Percentiles rank a stretch among this genome's conserved stretches.
These are phyloP conservation scores for Tricholoma bakamatsutake DNA, from an alignment of 768 basidiomycete species.

Conservation along the genomic window DNA sequence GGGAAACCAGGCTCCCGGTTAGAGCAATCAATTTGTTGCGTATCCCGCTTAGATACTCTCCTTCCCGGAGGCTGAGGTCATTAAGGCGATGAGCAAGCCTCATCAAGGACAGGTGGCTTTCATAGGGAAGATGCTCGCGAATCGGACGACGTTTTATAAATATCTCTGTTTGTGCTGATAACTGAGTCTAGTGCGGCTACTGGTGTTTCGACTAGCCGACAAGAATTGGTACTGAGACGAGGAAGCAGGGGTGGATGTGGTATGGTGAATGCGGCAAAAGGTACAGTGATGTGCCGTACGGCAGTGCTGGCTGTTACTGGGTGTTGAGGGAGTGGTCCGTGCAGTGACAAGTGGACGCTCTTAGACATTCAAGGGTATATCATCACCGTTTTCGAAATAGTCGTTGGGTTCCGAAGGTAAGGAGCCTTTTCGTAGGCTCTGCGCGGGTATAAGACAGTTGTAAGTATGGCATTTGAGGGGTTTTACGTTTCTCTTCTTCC, in stretches of 20 bases:
- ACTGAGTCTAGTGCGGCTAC: conserved; percentile 33
- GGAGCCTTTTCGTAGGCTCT: too few species aligned
- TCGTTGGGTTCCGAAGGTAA: too few species aligned
- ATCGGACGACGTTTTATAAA: conserved; percentile 88
- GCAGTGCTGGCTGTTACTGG: conserved; percentile 38
- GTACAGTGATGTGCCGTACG: conserved; percentile 65
- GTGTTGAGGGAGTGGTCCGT: conserved; percentile 26
- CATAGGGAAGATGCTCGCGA: conserved; percentile 78
- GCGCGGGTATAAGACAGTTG: too few species aligned
- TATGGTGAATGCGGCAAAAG: conserved; percentile 71
- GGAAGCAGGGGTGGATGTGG: conserved; percentile 39
- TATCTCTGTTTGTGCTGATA: conserved; percentile 72
- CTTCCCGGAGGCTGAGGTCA: conserved; percentile 49
- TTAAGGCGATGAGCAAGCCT: conserved; percentile 45
- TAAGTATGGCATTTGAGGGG: too few species aligned
- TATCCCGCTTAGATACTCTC: conserved; percentile 63
- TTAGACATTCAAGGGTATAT: too few species aligned
- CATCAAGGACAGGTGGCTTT: conserved; percentile 59
- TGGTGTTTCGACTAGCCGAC: neutral
- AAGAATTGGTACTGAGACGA: neutral
- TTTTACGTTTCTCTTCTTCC: too few species aligned
- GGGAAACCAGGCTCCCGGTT: conserved; percentile 50
- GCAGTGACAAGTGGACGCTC: conserved; percentile 67
- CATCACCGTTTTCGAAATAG: too few species aligned
- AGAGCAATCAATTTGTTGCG: conserved; percentile 40